These are phyloP conservation scores for Henckelia pumila DNA, from an alignment of 257 asterid genomes.

Conservation along the genomic window DNA sequence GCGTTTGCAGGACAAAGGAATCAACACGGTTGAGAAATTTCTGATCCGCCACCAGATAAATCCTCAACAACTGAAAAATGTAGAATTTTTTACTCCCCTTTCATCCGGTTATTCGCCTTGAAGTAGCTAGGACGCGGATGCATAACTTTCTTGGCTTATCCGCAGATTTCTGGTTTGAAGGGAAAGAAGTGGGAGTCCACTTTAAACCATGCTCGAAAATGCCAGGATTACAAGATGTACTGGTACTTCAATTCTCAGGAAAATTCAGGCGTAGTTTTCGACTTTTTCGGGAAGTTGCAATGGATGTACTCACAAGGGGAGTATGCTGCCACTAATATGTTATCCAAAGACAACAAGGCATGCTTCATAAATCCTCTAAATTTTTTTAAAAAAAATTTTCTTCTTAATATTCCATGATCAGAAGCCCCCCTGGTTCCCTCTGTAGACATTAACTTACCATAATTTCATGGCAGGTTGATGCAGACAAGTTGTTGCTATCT, in stretches of 20 bases:
- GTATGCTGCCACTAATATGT: slow-evolving; percentile 24
- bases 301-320: slow-evolving; percentile 25
- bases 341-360: slow-evolving; percentile 45
- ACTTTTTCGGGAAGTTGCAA: slow-evolving; percentile 38
- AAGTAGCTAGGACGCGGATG: not conserved
- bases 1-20: slow-evolving; percentile 26
- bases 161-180: slow-evolving; percentile 37
- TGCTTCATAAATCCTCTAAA: slow-evolving; percentile 15
- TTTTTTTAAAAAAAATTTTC: no score
- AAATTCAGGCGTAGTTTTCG: slow-evolving; percentile 37
- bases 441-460: no score
- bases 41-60: slow-evolving; percentile 40
- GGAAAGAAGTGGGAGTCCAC: slow-evolving; percentile 38
- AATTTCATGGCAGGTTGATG: slow-evolving; percentile 25
- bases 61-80: slow-evolving; percentile 42
- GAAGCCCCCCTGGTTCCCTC: no score
- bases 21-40: slow-evolving; percentile 50
- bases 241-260: slow-evolving; percentile 26
- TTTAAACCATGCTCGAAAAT: slow-evolving; percentile 48
- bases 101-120: not conserved
- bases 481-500: slow-evolving; percentile 23
- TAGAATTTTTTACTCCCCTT: slow-evolving; percentile 21
- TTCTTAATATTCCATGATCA: no score
- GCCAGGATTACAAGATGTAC: slow-evolving; percentile 32
- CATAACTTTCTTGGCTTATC: not conserved